Percentiles rank a stretch among this genome's conserved stretches.
These are phyloP conservation scores for Tuber borchii DNA, from an alignment of 495 filamentous ascomycete genomes.

Conservation along the genomic window DNA sequence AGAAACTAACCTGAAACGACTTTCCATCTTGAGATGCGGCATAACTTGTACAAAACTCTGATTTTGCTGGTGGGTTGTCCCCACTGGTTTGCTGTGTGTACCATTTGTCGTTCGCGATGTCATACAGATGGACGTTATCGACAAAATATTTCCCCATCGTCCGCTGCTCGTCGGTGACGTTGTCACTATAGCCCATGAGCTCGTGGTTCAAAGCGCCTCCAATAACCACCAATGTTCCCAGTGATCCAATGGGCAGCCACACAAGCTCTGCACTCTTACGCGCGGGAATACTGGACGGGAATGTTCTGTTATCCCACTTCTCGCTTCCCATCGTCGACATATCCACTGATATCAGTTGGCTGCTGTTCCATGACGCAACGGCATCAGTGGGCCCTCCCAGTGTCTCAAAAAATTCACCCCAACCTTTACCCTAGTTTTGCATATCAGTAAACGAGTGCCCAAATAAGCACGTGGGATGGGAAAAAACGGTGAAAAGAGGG, in stretches of 20 bases:
- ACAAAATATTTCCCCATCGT: slow-evolving; percentile 55
- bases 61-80: slow-evolving; percentile 49
- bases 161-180: slow-evolving; percentile 39
- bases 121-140: slow-evolving; percentile 61
- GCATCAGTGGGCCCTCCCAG: neutral
- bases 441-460: slow-evolving; percentile 3
- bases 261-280: slow-evolving; percentile 60
- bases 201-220: slow-evolving; percentile 48
- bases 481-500: neutral
- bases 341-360: slow-evolving; percentile 54
- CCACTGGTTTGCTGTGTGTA: slow-evolving; percentile 58
- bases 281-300: slow-evolving; percentile 50
- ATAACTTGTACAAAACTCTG: slow-evolving; percentile 61
- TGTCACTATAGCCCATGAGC: neutral
- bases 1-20: slow-evolving; percentile 27
- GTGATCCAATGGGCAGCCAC: slow-evolving; percentile 61
- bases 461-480: neutral
- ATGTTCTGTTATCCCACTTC: slow-evolving; percentile 53
- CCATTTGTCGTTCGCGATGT: slow-evolving; percentile 54
- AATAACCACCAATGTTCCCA: slow-evolving; percentile 59
- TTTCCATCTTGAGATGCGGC: slow-evolving; percentile 53
- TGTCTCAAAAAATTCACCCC: slow-evolving; percentile 32
- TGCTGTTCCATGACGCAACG: slow-evolving; percentile 45
- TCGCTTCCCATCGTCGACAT: slow-evolving; percentile 50
- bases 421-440: slow-evolving; percentile 28